Percentiles rank a stretch among this genome's conserved stretches.
Evolutionary conservation across 164 flowering plant genomes (phyloP).

Genomic region (Euptelea pleiosperma): DNA sequence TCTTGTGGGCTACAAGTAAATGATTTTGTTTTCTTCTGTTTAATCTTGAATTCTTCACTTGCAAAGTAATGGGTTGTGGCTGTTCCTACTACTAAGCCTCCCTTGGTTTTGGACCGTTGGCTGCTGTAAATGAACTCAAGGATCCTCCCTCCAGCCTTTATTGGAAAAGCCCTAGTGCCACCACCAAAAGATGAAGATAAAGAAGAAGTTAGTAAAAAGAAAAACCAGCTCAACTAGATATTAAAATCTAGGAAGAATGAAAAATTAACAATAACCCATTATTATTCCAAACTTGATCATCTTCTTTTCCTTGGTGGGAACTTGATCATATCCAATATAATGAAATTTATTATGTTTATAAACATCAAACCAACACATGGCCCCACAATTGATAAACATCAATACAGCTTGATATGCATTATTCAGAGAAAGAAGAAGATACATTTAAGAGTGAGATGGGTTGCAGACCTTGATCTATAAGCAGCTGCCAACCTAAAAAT

Average conservation of each 20-base stretch:
- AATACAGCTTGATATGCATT: too few relatives aligned
- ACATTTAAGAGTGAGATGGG: neutral
- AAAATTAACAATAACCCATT: too few relatives aligned
- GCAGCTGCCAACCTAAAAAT: slow-evolving; percentile 72
- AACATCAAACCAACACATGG: too few relatives aligned
- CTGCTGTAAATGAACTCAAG: slow-evolving; percentile 87
- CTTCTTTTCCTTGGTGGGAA: too few relatives aligned
- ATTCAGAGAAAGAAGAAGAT: neutral
- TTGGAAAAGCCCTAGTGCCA: slow-evolving; percentile 55
- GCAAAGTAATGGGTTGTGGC: slow-evolving; percentile 83
- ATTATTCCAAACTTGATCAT: too few relatives aligned
- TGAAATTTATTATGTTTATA: too few relatives aligned
- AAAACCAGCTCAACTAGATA: too few relatives aligned
- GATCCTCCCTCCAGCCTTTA: slow-evolving; percentile 59
- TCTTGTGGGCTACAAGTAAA: slow-evolving; percentile 83
- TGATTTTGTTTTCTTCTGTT: slow-evolving; percentile 59
- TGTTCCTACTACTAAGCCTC: slow-evolving; percentile 69
- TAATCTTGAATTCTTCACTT: slow-evolving; percentile 72
- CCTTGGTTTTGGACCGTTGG: slow-evolving; percentile 60
- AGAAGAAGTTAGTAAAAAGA: neutral
- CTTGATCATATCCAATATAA: too few relatives aligned
- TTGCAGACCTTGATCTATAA: slow-evolving; percentile 68
- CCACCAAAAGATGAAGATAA: neutral
- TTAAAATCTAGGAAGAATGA: too few relatives aligned
- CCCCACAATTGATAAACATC: too few relatives aligned